Percentiles rank a stretch among this genome's conserved stretches.
phyloP scores from a whole-genome alignment of 176 grass and related monocot genomes.

The Otatea glauca region DNA sequence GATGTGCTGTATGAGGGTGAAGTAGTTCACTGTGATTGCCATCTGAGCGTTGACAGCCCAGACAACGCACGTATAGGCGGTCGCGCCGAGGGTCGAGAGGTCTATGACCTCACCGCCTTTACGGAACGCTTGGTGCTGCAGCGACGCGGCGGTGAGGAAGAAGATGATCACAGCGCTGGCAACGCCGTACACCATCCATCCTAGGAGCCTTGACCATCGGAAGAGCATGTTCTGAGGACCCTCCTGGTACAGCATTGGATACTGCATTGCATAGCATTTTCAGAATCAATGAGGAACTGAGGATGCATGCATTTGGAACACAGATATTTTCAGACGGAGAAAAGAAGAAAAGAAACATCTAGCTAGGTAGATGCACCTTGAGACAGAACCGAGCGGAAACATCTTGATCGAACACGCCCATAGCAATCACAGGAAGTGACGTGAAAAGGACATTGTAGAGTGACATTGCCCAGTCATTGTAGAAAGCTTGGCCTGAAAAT shows the following conservation, averaged over 20 bases:
- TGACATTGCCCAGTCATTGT: slow-evolving; percentile 79
- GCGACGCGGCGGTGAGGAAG: slow-evolving; percentile 48
- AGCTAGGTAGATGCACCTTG: slow-evolving; percentile 51
- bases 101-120: slow-evolving; percentile 50
- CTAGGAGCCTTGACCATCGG: slow-evolving; percentile 69
- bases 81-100: slow-evolving; percentile 51
- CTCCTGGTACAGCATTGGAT: slow-evolving; percentile 93
- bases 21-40: slow-evolving; percentile 64
- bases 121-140: slow-evolving; percentile 63
- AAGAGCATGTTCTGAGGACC: slow-evolving; percentile 81
- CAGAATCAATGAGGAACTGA: not conserved
- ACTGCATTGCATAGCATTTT: slow-evolving; percentile 47
- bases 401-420: slow-evolving; percentile 90
- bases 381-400: slow-evolving; percentile 80
- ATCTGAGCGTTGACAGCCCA: slow-evolving; percentile 88
- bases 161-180: slow-evolving; percentile 66
- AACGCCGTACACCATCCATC: slow-evolving; percentile 75
- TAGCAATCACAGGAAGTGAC: slow-evolving; percentile 80
- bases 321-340: not conserved
- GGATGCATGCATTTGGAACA: not conserved
- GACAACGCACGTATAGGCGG: slow-evolving; percentile 69
- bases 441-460: slow-evolving; percentile 79
- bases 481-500: slow-evolving; percentile 68
- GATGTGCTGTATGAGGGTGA: slow-evolving; percentile 77
- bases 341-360: not conserved